These are phyloP conservation scores for Triticum dicoccoides DNA, from an alignment of 176 grass and related monocot species.

Conservation along the genomic window DNA sequence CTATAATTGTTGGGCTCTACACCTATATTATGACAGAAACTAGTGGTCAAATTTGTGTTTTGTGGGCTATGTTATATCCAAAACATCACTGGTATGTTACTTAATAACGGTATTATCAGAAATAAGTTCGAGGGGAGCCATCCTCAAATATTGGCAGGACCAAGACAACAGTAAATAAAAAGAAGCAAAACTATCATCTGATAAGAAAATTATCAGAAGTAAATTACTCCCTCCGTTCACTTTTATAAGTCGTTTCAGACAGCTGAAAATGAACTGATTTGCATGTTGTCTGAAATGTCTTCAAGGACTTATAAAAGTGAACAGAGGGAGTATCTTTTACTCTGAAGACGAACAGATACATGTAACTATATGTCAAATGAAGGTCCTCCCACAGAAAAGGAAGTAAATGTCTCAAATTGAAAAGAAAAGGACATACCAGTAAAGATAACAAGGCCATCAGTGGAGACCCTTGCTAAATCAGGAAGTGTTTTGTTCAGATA, in stretches of 20 bases:
- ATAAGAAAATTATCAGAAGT: too few species aligned
- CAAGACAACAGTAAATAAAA: background rate
- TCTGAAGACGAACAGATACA: background rate
- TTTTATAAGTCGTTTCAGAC: too few species aligned
- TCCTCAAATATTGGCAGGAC: background rate
- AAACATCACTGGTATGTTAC: background rate
- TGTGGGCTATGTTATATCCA: background rate
- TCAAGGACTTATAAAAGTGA: too few species aligned
- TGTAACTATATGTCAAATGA: background rate
- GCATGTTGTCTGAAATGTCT: too few species aligned
- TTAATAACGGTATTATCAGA: background rate
- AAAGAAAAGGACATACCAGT: slow-evolving; percentile 50
- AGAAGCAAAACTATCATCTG: background rate
- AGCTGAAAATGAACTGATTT: too few species aligned
- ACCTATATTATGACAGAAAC: background rate
- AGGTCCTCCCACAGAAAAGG: background rate
- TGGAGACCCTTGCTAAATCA: slow-evolving; percentile 88
- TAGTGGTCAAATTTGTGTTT: background rate
- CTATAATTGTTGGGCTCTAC: background rate
- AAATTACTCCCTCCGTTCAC: too few species aligned
- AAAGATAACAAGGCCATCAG: slow-evolving; percentile 90
- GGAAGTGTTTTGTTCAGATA: slow-evolving; percentile 98
- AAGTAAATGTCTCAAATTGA: background rate
- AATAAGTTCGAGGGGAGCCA: background rate
- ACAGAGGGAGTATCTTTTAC: too few species aligned